Conservation (phyloP, 2,329 filamentous ascomycete genomes). For the Cladophialophora yegresii region DNA sequence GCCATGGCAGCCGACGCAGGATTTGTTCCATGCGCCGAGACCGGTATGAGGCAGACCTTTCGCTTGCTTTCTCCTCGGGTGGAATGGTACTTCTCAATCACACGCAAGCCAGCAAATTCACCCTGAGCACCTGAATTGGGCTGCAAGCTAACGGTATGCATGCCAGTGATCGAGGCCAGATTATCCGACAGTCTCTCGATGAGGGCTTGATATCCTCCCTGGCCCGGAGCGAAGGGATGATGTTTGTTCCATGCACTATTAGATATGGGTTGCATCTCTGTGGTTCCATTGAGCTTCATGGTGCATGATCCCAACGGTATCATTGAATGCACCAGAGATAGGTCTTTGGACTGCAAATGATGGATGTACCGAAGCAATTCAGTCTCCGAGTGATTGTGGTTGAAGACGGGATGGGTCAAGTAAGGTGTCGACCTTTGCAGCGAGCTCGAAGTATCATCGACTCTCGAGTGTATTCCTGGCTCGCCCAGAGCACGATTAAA, state of each 20-base stretch:
- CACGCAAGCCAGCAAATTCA: conserved; percentile 85
- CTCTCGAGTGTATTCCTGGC: conserved; percentile 45
- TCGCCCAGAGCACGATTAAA: conserved; percentile 21
- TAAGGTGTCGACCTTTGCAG: conserved; percentile 73
- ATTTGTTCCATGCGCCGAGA: conserved; percentile 94
- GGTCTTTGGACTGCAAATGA: conserved; percentile 88
- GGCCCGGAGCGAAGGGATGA: conserved; percentile 74
- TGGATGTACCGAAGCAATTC: conserved; percentile 92
- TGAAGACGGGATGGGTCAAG: conserved; percentile 90
- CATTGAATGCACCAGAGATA: conserved; percentile 95
- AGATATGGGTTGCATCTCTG: conserved; percentile 86
- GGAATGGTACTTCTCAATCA: conserved; percentile 83
- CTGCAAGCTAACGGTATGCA: conserved; percentile 85
- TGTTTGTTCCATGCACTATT: conserved; percentile 74
- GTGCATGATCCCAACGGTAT: conserved; percentile 96
- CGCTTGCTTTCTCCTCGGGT: conserved; percentile 65
- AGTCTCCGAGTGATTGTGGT: conserved; percentile 91
- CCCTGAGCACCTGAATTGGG: conserved; percentile 96
- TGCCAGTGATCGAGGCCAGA: conserved; percentile 80
- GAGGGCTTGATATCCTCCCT: conserved; percentile 68
- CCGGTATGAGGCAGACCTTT: conserved; percentile 90
- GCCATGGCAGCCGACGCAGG: conserved; percentile 94
- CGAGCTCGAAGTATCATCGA: conserved; percentile 42
- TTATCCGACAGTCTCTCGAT: conserved; percentile 73
- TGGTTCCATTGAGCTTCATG: conserved; percentile 95